phyloP scores from a whole-genome alignment of 1,284 basidiomycete genomes.

The Tetrapyrgos nigripes region DNA sequence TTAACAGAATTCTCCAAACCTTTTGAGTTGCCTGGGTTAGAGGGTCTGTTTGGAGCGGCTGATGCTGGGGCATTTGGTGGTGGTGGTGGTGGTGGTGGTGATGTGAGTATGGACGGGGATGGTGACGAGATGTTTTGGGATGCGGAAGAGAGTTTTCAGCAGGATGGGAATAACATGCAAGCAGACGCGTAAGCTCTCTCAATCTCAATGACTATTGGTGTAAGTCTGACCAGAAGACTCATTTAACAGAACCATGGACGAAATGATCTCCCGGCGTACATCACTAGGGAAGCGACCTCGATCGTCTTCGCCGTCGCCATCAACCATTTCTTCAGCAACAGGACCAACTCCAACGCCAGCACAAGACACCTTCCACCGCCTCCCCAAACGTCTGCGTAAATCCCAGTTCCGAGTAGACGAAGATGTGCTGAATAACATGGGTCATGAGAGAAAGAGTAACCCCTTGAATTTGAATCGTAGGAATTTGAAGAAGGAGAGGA shows the following conservation, averaged over 20 bases:
- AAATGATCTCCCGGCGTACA: conserved; percentile 42
- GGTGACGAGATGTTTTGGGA: conserved; percentile 41
- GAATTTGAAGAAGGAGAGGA: conserved; percentile 65
- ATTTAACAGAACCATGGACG: conserved; percentile 17
- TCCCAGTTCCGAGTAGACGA: conserved; percentile 57
- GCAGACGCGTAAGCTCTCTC: conserved; percentile 53
- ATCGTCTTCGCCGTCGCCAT: conserved; percentile 41
- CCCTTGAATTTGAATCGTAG: conserved; percentile 63
- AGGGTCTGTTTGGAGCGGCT: conserved; percentile 75
- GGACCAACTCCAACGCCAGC: conserved; percentile 13
- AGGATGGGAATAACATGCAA: conserved; percentile 42
- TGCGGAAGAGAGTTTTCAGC: conserved; percentile 45
- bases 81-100: conserved; percentile 34
- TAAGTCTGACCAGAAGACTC: background rate
- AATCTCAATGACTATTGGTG: background rate
- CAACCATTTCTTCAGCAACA: conserved; percentile 3
- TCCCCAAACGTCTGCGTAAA: conserved; percentile 66
- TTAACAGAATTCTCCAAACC: conserved; percentile 69
- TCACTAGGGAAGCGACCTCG: conserved; percentile 45
- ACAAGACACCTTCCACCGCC: conserved; percentile 34
- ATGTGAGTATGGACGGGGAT: conserved; percentile 44
- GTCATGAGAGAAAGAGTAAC: conserved; percentile 50
- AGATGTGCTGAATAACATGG: conserved; percentile 47
- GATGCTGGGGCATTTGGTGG: conserved; percentile 72
- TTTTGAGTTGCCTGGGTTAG: conserved; percentile 62